Conservation (phyloP, 2,329 filamentous ascomycete genomes). For the Penicillium glabrum region DNA sequence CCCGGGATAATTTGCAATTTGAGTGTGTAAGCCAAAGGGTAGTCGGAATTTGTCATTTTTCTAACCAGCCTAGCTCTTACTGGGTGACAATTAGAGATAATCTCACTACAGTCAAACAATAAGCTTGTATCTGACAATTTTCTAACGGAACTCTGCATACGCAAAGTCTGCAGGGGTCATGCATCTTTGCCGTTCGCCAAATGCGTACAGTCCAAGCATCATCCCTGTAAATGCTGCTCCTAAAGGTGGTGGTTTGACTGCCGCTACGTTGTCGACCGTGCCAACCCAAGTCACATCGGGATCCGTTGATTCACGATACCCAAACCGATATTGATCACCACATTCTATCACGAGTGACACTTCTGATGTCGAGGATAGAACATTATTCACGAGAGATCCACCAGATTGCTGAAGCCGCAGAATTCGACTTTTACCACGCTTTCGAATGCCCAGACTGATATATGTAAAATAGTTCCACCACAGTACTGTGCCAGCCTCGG, state of each 20-base stretch:
- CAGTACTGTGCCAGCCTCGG: slow-evolving; percentile 55
- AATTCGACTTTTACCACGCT: slow-evolving; percentile 16
- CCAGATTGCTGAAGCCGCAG: slow-evolving; percentile 27
- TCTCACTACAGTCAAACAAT: background rate
- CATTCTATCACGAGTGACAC: slow-evolving; percentile 32
- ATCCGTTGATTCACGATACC: slow-evolving; percentile 13
- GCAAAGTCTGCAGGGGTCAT: slow-evolving; percentile 44
- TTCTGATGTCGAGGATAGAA: slow-evolving; percentile 14
- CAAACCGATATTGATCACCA: slow-evolving; percentile 31
- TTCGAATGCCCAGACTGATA: slow-evolving; percentile 43
- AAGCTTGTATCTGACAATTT: background rate
- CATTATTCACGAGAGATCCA: slow-evolving; percentile 14
- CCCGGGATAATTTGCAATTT: too few relatives aligned
- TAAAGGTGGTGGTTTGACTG: slow-evolving; percentile 39
- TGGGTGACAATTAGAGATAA: background rate
- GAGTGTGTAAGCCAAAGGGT: too few relatives aligned
- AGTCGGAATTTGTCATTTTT: too few relatives aligned
- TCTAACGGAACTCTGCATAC: slow-evolving; percentile 27
- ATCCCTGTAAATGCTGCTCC: slow-evolving; percentile 47
- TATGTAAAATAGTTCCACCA: slow-evolving; percentile 56
- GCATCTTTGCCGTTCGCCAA: slow-evolving; percentile 42
- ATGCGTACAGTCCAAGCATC: slow-evolving; percentile 50
- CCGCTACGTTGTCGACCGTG: slow-evolving; percentile 29
- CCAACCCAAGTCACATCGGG: slow-evolving; percentile 26
- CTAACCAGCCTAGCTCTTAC: background rate